Evolutionary conservation across 805 yeast species (phyloP).

Genomic region (Priceomyces haplophilus): DNA sequence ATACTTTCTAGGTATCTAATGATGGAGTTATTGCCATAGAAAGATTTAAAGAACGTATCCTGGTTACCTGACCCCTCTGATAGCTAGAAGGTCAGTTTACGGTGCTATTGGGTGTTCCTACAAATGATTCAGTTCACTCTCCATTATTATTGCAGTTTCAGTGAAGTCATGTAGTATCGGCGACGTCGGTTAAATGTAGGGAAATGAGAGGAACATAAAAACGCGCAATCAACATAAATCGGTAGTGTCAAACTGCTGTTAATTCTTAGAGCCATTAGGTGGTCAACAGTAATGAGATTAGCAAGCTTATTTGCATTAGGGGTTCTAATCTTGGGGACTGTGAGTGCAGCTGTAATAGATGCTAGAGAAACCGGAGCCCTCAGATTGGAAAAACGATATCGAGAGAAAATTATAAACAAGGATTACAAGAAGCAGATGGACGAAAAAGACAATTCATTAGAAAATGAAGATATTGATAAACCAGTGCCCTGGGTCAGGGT

Average conservation of each 20-base stretch:
- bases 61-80: background rate
- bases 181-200: background rate
- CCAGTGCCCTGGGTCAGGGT: slow-evolving; percentile 69
- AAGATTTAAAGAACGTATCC: background rate
- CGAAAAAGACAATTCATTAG: slow-evolving; percentile 10
- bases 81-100: background rate
- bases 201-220: background rate
- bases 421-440: slow-evolving; percentile 22
- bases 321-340: slow-evolving; percentile 4
- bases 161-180: no score
- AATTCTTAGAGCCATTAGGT: no score
- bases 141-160: background rate
- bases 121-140: background rate
- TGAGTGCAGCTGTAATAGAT: slow-evolving; percentile 12
- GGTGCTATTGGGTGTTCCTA: background rate
- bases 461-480: slow-evolving; percentile 6
- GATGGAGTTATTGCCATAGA: slow-evolving; percentile 48
- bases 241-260: no score
- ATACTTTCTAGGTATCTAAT: slow-evolving; percentile 36
- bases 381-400: slow-evolving; percentile 22
- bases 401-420: slow-evolving; percentile 28
- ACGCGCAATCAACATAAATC: no score
- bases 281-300: slow-evolving; percentile 14
- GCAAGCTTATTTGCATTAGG: slow-evolving; percentile 10
- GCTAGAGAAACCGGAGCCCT: slow-evolving; percentile 12